These are phyloP conservation scores for Paraphoma chrysanthemicola DNA, from an alignment of 2,329 filamentous ascomycete species.

Conservation along the genomic window DNA sequence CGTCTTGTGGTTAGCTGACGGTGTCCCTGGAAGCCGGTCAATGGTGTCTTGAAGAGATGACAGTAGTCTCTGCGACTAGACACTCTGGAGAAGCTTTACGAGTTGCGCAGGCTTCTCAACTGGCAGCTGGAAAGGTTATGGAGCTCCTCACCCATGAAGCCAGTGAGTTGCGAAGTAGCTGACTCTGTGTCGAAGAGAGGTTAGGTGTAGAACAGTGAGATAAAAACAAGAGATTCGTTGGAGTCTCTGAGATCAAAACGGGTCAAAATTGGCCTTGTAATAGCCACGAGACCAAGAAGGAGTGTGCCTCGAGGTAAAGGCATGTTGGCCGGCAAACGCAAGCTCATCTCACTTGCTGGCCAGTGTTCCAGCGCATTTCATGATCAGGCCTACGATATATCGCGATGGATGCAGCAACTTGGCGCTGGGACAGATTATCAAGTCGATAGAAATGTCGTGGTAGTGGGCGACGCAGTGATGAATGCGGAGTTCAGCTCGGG, in stretches of 20 bases:
- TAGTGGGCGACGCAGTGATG: background rate
- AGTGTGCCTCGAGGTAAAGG: background rate
- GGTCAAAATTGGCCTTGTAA: background rate
- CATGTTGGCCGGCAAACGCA: background rate
- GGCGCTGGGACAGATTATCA: no score
- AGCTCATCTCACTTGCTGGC: background rate
- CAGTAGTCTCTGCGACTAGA: no score
- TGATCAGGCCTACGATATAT: background rate
- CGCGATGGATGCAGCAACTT: no score
- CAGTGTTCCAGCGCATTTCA: background rate
- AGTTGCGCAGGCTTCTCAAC: no score
- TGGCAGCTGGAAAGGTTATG: no score
- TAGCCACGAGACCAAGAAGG: background rate
- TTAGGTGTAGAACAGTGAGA: background rate
- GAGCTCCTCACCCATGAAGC: no score
- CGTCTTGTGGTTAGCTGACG: background rate
- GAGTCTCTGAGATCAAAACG: background rate
- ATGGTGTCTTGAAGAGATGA: no score
- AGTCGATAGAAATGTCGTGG: background rate
- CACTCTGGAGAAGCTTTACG: no score
- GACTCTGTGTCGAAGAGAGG: background rate
- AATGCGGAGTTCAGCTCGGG: slow-evolving; percentile 19
- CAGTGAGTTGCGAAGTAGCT: no score
- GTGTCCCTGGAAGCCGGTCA: background rate
- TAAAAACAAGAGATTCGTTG: background rate